Evolutionary conservation across 2,329 filamentous ascomycete genomes (phyloP), one percentile per base, ranked within the genome.

Genomic region (Ophiosphaerella herpotricha): DNA sequence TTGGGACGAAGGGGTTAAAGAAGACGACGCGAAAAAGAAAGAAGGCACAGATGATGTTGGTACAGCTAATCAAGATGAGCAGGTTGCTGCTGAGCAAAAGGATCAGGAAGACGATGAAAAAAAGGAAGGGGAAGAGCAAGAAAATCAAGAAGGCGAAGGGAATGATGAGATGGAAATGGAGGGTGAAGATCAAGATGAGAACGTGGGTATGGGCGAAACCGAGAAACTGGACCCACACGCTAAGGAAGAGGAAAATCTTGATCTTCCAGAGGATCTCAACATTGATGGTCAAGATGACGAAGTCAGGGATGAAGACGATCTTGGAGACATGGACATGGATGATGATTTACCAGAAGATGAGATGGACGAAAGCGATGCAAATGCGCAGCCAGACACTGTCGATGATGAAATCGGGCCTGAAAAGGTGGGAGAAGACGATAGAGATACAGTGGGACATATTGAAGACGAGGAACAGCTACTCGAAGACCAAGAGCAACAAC

Each of bases 191-290:
- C 79, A 87, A 44, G 78, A 82, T 4, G 76, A 80, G 52, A 83
- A 84, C 36, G 83, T 85, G 26, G 85, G 82, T 23, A 84, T 86
- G 61, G 84, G 92, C 52, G 83, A 88, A 44, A 78, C 77, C 45
- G 85, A 89, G 68, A 80, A 83, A 52, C 81, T 84, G 52, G 86
- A 90, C 70, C 87, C 91, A 43, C 87, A 93, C 63, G 84, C 90
- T 2, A 84, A 93, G 60, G 88, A 96, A 68, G 87, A 91, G 61
- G 86, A 96, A 52, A 86, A 87, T 2, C 78, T 96, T 52, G 91
- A 92, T 39, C 78, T 96, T 18, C 91, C 91, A 0, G 91, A 96
- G 36, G 90, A 96, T 57, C 88, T 97, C 80, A 86, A 95, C 49
- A 82, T 94, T 47, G 88, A 93, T 57, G 87, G 84, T 7, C 78